Evolutionary conservation across 352 stramenopile species (phyloP).

Genomic region (Phytophthora parvispora): DNA sequence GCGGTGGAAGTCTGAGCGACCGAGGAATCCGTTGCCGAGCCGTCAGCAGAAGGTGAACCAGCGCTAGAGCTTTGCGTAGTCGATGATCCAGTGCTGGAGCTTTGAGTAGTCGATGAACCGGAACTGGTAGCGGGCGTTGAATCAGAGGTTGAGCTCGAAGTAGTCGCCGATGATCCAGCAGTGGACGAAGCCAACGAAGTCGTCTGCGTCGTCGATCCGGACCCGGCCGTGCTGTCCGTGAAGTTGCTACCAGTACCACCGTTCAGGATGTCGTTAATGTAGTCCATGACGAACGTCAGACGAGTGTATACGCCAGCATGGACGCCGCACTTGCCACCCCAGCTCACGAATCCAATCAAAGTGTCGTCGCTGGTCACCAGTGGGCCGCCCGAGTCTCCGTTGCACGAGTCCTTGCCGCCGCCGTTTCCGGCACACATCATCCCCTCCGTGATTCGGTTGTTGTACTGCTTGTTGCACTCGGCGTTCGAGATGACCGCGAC

Average conservation of each 20-base stretch:
- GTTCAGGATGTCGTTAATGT: slow-evolving; percentile 43
- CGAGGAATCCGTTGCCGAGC: slow-evolving; percentile 6
- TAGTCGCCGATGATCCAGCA: slow-evolving; percentile 8
- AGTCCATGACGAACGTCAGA: slow-evolving; percentile 59
- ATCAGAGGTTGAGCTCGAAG: not conserved
- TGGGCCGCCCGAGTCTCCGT: slow-evolving; percentile 70
- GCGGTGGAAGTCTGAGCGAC: slow-evolving; percentile 11
- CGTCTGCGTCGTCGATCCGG: slow-evolving; percentile 13
- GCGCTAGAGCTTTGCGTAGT: slow-evolving; percentile 6
- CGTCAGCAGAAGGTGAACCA: slow-evolving; percentile 8
- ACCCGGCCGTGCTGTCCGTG: slow-evolving; percentile 13
- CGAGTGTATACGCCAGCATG: slow-evolving; percentile 64
- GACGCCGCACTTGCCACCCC: slow-evolving; percentile 61
- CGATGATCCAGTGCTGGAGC: slow-evolving; percentile 9
- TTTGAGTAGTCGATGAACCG: not conserved
- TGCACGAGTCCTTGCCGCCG: slow-evolving; percentile 63
- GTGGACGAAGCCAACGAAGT: slow-evolving; percentile 24
- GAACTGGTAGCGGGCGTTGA: slow-evolving; percentile 1
- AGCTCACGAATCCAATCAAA: slow-evolving; percentile 70
- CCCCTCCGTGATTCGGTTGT: slow-evolving; percentile 59
- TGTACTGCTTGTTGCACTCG: slow-evolving; percentile 63
- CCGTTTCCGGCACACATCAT: slow-evolving; percentile 72
- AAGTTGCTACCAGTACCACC: slow-evolving; percentile 26
- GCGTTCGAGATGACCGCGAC: slow-evolving; percentile 62
- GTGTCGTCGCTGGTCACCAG: slow-evolving; percentile 52